Percentiles rank a stretch among this genome's conserved stretches.
Evolutionary conservation across 2,329 filamentous ascomycete species (phyloP).

Genomic region (Diaporthe citrichinensis): DNA sequence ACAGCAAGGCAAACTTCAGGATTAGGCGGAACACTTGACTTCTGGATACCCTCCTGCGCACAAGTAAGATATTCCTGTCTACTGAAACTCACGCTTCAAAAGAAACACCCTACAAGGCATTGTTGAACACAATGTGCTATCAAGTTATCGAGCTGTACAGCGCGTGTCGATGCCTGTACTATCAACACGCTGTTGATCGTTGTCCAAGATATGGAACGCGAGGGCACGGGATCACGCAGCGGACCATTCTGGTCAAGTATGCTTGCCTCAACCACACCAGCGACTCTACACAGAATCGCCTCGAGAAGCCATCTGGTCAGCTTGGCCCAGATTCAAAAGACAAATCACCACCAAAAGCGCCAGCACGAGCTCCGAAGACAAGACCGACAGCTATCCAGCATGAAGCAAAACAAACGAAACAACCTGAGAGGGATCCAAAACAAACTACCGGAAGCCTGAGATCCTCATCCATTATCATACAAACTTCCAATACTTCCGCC

Average conservation of each 20-base stretch:
- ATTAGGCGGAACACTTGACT: background rate
- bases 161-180: conserved; percentile 19
- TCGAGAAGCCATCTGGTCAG: background rate
- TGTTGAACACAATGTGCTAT: conserved; percentile 7
- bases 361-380: background rate
- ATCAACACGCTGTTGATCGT: conserved; percentile 22
- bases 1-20: background rate
- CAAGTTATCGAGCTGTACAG: conserved; percentile 28
- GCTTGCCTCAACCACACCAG: background rate
- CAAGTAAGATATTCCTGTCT: background rate
- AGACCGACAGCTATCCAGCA: background rate
- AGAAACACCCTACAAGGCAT: background rate
- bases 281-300: background rate
- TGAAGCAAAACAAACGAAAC: background rate
- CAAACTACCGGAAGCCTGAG: background rate
- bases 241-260: conserved; percentile 14
- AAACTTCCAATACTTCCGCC: accelerated
- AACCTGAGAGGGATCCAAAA: background rate
- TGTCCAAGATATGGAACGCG: background rate
- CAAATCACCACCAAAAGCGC: background rate
- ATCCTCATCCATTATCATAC: background rate
- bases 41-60: background rate
- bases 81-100: background rate
- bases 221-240: background rate
- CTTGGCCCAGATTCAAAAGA: background rate